Conservation (phyloP, 768 basidiomycete genomes). For the Boletus reticuloceps region DNA sequence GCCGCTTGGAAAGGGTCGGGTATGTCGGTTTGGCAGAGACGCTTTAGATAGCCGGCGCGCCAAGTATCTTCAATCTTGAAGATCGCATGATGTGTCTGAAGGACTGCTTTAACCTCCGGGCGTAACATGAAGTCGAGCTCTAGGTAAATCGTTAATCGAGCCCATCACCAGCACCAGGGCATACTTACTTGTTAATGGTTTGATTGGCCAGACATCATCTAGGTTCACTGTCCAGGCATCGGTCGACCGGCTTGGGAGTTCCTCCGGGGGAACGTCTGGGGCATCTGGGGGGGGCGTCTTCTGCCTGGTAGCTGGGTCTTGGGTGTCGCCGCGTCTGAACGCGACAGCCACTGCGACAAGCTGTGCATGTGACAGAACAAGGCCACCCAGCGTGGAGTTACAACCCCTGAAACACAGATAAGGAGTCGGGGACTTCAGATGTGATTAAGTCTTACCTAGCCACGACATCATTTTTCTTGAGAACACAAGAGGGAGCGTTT, state of each 20-base stretch:
- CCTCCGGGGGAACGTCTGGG: no score
- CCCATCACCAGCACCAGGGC: no score
- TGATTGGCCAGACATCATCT: neutral
- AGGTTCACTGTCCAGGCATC: neutral
- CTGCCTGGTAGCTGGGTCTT: neutral
- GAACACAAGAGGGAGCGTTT: neutral
- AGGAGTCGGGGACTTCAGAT: neutral
- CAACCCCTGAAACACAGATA: neutral
- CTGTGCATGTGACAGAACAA: neutral
- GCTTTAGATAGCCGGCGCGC: neutral
- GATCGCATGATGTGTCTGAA: neutral
- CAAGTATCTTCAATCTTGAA: neutral
- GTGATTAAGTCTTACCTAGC: neutral
- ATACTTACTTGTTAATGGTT: no score
- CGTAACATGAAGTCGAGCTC: neutral
- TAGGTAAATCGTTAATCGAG: neutral
- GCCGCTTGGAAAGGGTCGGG: neutral
- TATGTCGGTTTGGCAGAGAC: neutral
- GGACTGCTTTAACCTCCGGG: neutral
- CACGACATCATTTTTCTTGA: neutral
- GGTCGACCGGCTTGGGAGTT: no score
- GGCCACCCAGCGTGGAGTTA: neutral
- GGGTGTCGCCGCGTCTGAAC: neutral
- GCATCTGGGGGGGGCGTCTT: neutral
- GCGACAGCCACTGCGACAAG: neutral